Conservation (phyloP, 192 early-diverging fungal genomes). For the Umbelopsis ramanniana region DNA sequence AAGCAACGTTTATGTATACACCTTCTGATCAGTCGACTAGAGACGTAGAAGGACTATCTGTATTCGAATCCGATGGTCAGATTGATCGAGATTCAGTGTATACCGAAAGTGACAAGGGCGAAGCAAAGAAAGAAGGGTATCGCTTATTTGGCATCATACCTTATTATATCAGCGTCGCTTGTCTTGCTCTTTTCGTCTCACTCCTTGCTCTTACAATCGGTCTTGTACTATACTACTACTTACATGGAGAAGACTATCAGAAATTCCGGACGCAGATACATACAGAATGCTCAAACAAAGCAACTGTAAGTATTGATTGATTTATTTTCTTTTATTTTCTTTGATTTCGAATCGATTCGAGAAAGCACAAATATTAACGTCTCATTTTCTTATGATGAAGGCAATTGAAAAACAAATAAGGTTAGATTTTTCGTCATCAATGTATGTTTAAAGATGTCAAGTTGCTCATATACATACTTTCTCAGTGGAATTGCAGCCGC, state of each 20-base stretch:
- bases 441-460: neutral
- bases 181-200: neutral
- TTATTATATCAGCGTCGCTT: neutral
- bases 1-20: neutral
- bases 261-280: neutral
- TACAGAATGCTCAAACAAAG: slow-evolving; percentile 6
- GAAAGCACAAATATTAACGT: neutral
- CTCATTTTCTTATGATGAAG: neutral
- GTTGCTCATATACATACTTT: neutral
- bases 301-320: neutral
- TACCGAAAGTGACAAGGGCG: neutral
- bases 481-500: neutral
- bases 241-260: neutral
- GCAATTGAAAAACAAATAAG: slow-evolving; percentile 5
- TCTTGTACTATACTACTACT: neutral
- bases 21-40: neutral
- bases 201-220: neutral
- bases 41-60: neutral
- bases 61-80: neutral
- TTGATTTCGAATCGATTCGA: no score
- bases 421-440: neutral
- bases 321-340: no score
- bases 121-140: neutral
- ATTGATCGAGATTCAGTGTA: neutral
- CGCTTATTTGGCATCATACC: neutral